Conservation (phyloP, 1,139 yeast genomes). For the Blastobotrys apis region DNA sequence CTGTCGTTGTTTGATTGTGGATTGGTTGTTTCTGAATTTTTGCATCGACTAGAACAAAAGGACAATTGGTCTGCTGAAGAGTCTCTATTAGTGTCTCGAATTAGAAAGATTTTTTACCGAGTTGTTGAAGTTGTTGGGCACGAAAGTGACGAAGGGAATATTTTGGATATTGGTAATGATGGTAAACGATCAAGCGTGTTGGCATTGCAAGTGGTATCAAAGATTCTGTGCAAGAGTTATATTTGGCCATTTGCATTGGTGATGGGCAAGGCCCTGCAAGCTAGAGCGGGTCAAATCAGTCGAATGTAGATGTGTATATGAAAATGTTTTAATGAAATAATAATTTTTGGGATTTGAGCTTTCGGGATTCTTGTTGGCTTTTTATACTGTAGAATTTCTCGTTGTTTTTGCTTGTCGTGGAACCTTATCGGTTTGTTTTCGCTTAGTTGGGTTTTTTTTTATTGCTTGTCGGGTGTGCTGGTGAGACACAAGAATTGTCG, state of each 20-base stretch:
- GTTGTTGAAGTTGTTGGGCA: conserved; percentile 31
- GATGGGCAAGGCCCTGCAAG: conserved; percentile 31
- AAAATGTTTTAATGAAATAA: not conserved
- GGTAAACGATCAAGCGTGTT: conserved; percentile 21
- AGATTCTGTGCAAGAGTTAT: conserved; percentile 27
- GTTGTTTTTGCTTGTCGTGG: too few relatives aligned
- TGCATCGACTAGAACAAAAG: conserved; percentile 29
- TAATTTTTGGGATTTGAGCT: not conserved
- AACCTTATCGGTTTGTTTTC: too few relatives aligned
- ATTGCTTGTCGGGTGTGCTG: too few relatives aligned
- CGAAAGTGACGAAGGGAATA: conserved; percentile 16
- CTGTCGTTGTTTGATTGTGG: conserved; percentile 38
- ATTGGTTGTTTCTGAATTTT: conserved; percentile 35
- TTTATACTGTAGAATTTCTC: too few relatives aligned
- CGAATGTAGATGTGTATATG: not conserved
- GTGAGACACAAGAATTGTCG: too few relatives aligned
- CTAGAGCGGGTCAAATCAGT: conserved; percentile 24
- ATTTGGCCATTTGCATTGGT: conserved; percentile 34
- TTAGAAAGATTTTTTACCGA: conserved; percentile 30
- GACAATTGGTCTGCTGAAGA: conserved; percentile 29
- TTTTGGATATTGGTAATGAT: conserved; percentile 9
- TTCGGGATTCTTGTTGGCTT: not conserved
- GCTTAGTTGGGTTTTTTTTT: too few relatives aligned
- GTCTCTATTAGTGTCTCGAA: conserved; percentile 27
- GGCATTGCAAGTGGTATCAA: conserved; percentile 27